These are phyloP conservation scores for Periconia macrospinosa DNA, from an alignment of 2,329 filamentous ascomycete genomes.

Conservation along the genomic window DNA sequence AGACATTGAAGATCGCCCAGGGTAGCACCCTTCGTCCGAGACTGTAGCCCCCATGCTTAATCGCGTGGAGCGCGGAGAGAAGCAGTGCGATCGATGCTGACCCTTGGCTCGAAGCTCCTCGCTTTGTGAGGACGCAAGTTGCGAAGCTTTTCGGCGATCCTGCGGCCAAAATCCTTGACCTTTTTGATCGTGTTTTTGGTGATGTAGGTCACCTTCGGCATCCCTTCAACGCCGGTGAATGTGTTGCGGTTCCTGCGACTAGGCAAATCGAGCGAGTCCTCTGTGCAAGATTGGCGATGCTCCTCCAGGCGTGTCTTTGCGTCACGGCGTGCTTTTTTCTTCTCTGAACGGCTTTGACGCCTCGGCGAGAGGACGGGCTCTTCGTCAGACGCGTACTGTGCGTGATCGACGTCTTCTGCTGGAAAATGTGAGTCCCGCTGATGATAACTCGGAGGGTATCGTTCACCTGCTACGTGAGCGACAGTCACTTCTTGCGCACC, in stretches of 20 bases:
- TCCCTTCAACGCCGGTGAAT: neutral
- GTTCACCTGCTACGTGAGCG: conserved; percentile 48
- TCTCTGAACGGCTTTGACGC: conserved; percentile 12
- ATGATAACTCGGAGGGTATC: conserved; percentile 52
- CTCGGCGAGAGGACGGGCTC: conserved; percentile 18
- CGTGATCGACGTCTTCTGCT: conserved; percentile 12
- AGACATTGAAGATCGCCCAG: too few relatives aligned
- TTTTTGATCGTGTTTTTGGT: neutral
- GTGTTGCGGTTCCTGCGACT: neutral
- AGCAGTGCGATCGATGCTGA: too few relatives aligned
- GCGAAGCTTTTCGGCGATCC: neutral
- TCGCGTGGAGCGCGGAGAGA: too few relatives aligned
- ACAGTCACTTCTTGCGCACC: conserved; percentile 23
- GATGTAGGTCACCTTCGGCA: neutral
- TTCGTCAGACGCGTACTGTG: conserved; percentile 30
- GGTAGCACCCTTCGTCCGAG: too few relatives aligned
- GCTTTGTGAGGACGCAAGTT: neutral
- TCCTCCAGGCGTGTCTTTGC: conserved; percentile 1
- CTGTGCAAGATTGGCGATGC: neutral
- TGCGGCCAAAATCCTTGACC: neutral
- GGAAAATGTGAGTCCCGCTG: conserved; percentile 41
- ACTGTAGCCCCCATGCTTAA: too few relatives aligned
- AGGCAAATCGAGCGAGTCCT: neutral
- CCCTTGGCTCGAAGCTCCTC: too few relatives aligned
- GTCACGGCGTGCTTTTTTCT: conserved; percentile 21